Base-by-base conservation (phyloP, 1,284 basidiomycete species). In the Ustilago trichophora region DNA sequence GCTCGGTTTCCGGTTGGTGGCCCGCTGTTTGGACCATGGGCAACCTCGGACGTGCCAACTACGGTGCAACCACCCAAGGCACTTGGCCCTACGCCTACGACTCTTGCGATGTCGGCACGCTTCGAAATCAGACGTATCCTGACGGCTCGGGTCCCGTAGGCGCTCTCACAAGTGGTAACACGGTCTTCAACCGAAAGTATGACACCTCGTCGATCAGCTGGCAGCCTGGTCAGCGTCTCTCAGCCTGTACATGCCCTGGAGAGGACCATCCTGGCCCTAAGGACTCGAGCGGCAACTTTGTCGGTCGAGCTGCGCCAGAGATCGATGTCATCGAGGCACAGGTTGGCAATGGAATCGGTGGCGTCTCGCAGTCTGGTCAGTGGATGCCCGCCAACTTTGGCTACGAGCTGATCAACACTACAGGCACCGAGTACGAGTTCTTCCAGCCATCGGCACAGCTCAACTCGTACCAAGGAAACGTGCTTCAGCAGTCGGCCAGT, bases 21-120 rank as follows among this genome's bases (percentile, higher is more conserved):
- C 90, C 90, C 19, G 79, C 78, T 6, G 60, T 71, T 58, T 94
- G 92, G 92, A 91, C 90, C 6, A 91, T 96, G 90, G 92, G 92
- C 4, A 95, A 95, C 76, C 62, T 80, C 3, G 78, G 78, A 8
- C 69, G 77, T 12, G 78, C 77, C 42, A 77, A 77, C 26, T 80
- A 78, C 51, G 78, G 78, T 53, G 74, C 80, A 5, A 75, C 76
- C 7, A 74, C 80, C 6, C 90, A 93, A 51, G 92, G 84, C 6
- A 81, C 83, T 86, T 89, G 89, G 85, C 85, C 85, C 8, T 92
- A 91, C 78, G 87, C 88, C 32, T 63, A 77, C 62, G 46, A 57
- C 40, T n/a, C 66, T 4, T 77, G 76, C 46, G 76, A 77, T 34
- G 54, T 72, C 2, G 76, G 76, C 6, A 77, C 76, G 9, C 59